A percentile compares a stretch with the other conserved stretches of the same genome.
Evolutionary conservation across 257 asterid genomes (phyloP).

Genomic region (Primulina eburnea): DNA sequence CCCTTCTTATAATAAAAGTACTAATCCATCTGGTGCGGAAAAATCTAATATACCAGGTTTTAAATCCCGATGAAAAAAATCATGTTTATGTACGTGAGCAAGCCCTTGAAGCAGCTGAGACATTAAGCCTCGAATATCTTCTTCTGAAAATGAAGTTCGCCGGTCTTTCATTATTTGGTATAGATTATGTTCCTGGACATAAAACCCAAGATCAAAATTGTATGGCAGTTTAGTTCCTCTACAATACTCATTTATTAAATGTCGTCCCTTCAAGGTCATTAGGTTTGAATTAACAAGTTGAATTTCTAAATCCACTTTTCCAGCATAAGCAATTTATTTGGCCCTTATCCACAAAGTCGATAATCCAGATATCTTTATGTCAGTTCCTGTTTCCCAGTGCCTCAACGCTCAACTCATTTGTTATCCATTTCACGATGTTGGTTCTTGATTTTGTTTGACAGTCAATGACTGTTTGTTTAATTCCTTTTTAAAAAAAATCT

Average conservation of each 20-base stretch:
- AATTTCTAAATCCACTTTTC: neutral
- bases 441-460: neutral
- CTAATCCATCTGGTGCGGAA: conserved; percentile 2
- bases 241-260: neutral
- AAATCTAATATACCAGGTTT: conserved; percentile 73
- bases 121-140: conserved; percentile 75
- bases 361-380: neutral
- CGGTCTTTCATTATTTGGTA: conserved; percentile 83
- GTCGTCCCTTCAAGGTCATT: neutral
- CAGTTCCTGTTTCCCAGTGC: neutral
- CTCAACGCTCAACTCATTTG: neutral
- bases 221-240: neutral
- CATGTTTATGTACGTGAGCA: conserved; percentile 73
- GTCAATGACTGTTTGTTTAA: neutral
- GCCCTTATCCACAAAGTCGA: too few relatives aligned
- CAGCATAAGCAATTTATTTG: neutral
- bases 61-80: conserved; percentile 86
- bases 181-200: conserved; percentile 69
- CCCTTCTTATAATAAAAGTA: conserved; percentile 2
- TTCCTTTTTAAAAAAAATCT: neutral
- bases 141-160: conserved; percentile 66
- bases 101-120: conserved; percentile 93
- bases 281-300: neutral
- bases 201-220: conserved; percentile 20
- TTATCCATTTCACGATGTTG: too few relatives aligned